A percentile compares a stretch with the other conserved stretches of the same genome.
Conservation (phyloP, 2,329 filamentous ascomycete genomes). For the Pestalotiopsis sp. region DNA sequence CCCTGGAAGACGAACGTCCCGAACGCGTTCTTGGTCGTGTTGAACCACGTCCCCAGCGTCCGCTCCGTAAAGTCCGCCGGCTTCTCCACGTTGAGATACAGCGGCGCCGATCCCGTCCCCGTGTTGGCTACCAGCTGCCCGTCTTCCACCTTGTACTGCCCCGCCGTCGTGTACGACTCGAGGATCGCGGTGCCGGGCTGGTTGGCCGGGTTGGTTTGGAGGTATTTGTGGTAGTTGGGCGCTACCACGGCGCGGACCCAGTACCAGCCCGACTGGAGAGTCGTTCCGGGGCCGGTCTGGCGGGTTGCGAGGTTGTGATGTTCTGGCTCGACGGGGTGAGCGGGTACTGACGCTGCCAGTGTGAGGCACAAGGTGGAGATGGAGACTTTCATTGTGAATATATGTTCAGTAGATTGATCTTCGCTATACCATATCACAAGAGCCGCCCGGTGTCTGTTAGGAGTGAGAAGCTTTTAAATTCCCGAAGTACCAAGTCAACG, state of each 20-base stretch:
- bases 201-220: conserved; percentile 49
- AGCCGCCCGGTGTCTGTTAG: neutral
- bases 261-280: conserved; percentile 53
- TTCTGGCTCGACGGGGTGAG: neutral
- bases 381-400: neutral
- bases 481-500: no score
- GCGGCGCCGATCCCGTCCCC: conserved; percentile 34
- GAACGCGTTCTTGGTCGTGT: conserved; percentile 52
- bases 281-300: conserved; percentile 23
- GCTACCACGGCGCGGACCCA: conserved; percentile 61
- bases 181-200: conserved; percentile 52
- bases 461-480: no score
- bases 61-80: conserved; percentile 47
- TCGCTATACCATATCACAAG: no score
- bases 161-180: conserved; percentile 53
- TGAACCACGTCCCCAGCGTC: conserved; percentile 54
- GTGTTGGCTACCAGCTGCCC: conserved; percentile 59
- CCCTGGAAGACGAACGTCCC: conserved; percentile 60
- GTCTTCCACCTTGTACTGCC: conserved; percentile 58
- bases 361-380: neutral
- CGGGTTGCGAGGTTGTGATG: neutral
- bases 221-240: conserved; percentile 61
- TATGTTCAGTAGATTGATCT: neutral
- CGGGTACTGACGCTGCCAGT: neutral
- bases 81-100: conserved; percentile 52